Conservation (phyloP, 345 rosid species). For the Gossypium longicalyx region DNA sequence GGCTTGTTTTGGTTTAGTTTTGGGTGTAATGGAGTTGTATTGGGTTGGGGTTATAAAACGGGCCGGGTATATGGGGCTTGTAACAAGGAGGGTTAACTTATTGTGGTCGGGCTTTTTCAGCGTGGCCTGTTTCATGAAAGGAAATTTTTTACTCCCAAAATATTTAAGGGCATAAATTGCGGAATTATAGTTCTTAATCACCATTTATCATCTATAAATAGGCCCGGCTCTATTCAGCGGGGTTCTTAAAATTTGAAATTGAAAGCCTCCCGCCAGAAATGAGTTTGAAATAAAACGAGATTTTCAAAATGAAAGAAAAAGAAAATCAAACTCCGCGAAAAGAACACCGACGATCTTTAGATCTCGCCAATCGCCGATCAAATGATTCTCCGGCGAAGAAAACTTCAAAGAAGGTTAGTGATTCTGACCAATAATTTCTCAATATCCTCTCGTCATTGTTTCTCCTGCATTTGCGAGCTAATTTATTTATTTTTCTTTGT, state of each 20-base stretch:
- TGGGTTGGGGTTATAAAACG: too few relatives aligned
- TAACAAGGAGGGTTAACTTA: too few relatives aligned
- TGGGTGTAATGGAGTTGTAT: too few relatives aligned
- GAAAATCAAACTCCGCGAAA: constrained; percentile 21
- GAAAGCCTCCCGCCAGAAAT: constrained; percentile 9
- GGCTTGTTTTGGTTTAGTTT: too few relatives aligned
- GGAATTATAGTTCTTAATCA: not conserved
- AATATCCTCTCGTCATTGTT: not conserved
- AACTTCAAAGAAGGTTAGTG: constrained; percentile 10
- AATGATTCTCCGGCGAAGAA: constrained; percentile 24
- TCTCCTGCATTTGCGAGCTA: not conserved
- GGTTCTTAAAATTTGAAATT: not conserved
- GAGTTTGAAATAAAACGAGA: not conserved
- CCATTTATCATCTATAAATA: not conserved
- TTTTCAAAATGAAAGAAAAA: constrained; percentile 17
- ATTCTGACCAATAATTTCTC: not conserved
- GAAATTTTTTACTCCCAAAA: not conserved
- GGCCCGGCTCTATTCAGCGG: not conserved
- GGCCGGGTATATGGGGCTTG: too few relatives aligned
- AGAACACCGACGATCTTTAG: constrained; percentile 14
- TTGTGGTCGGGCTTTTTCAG: not conserved
- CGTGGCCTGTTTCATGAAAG: not conserved
- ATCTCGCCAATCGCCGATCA: constrained; percentile 6
- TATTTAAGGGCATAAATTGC: not conserved
- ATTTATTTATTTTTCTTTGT: not conserved